Evolutionary conservation across 2,329 filamentous ascomycete genomes (phyloP).

Genomic region (Diaporthe ampelina): DNA sequence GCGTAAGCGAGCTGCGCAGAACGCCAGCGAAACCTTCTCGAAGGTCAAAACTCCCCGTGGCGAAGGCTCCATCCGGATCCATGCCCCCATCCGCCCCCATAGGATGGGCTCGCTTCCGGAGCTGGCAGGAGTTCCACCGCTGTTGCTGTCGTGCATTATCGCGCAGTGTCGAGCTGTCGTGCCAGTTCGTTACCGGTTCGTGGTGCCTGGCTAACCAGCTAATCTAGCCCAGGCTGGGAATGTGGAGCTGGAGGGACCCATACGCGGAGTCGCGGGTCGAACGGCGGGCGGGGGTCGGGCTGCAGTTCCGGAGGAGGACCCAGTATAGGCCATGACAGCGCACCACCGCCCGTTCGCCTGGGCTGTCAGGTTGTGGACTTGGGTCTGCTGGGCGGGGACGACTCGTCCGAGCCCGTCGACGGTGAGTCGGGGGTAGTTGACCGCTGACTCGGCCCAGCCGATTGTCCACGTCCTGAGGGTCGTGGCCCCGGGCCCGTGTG

Average conservation of each 20-base stretch:
- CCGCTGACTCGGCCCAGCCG: conserved; percentile 35
- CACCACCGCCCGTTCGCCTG: conserved; percentile 33
- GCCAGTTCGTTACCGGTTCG: conserved; percentile 22
- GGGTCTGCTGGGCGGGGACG: conserved; percentile 15
- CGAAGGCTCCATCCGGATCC: not conserved
- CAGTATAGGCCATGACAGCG: conserved; percentile 30
- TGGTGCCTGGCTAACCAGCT: conserved; percentile 20
- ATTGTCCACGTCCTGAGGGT: conserved; percentile 28
- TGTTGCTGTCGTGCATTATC: conserved; percentile 5
- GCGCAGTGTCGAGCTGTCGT: not conserved
- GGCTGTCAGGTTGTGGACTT: not conserved
- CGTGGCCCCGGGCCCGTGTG: conserved; percentile 24
- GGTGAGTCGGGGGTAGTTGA: conserved; percentile 31
- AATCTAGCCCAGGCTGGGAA: not conserved
- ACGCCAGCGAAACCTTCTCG: conserved; percentile 36
- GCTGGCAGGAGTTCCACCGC: conserved; percentile 6
- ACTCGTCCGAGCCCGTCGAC: conserved; percentile 33
- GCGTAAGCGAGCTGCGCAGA: conserved; percentile 35
- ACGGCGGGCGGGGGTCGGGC: conserved; percentile 32
- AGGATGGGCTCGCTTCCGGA: conserved; percentile 16
- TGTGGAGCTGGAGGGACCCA: not conserved
- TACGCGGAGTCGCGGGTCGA: conserved; percentile 6
- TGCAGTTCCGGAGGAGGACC: conserved; percentile 25
- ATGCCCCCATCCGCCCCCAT: not conserved
- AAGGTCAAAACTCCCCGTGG: conserved; percentile 31